phyloP scores from a whole-genome alignment of 2,329 filamentous ascomycete species.

The Mycocentrospora acerina region DNA sequence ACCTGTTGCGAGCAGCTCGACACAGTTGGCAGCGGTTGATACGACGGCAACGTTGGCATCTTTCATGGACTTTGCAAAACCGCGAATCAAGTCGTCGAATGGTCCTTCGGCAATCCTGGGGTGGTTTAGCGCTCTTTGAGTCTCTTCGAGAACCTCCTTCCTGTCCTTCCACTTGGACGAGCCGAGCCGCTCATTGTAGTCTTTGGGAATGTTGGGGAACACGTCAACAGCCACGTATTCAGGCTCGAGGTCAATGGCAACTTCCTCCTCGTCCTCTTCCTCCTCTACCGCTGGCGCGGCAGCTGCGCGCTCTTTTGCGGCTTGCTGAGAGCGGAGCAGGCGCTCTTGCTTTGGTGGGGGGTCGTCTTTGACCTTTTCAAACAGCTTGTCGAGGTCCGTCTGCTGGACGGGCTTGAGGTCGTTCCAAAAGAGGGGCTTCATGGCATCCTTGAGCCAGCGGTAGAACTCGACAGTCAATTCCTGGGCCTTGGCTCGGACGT shows the following conservation, averaged over 20 bases:
- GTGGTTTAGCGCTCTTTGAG: constrained; percentile 75
- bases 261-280: constrained; percentile 56
- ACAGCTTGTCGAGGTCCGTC: constrained; percentile 87
- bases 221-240: constrained; percentile 83
- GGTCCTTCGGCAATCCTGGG: constrained; percentile 89
- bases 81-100: constrained; percentile 80
- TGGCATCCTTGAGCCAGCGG: constrained; percentile 93
- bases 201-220: constrained; percentile 73
- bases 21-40: constrained; percentile 87
- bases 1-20: constrained; percentile 85
- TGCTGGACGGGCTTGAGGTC: constrained; percentile 96
- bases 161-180: constrained; percentile 98
- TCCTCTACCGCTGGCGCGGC: constrained; percentile 57
- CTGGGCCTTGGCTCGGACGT: constrained; percentile 90
- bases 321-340: constrained; percentile 85
- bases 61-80: constrained; percentile 95
- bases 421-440: constrained; percentile 97
- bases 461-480: constrained; percentile 92
- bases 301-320: constrained; percentile 71
- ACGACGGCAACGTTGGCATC: constrained; percentile 97
- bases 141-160: constrained; percentile 86
- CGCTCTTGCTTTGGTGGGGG: constrained; percentile 86
- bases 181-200: constrained; percentile 78
- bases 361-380: constrained; percentile 90
- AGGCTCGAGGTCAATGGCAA: constrained; percentile 65